Percentiles rank a stretch among this genome's conserved stretches.
Conservation (phyloP, 2,329 filamentous ascomycete genomes). For the Paraconiothyrium brasiliense region DNA sequence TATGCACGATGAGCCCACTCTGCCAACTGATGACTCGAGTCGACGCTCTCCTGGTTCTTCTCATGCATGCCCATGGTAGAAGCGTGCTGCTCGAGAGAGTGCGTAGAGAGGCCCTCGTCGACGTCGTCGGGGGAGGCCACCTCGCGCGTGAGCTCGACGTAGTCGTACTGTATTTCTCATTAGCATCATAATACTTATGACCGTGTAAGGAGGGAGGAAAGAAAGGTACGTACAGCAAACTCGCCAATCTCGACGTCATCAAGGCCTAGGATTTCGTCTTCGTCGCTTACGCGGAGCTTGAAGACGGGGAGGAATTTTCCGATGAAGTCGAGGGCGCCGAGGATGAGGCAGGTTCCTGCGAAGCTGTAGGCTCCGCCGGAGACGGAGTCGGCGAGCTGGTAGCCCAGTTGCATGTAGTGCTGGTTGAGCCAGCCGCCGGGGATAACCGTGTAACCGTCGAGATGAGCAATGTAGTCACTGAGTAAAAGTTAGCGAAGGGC, state of each 20-base stretch:
- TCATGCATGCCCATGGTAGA: slow-evolving; percentile 46
- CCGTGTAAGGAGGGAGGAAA: background rate
- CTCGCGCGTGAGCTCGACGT: slow-evolving; percentile 82
- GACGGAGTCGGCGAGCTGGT: slow-evolving; percentile 84
- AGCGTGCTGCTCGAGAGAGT: slow-evolving; percentile 40
- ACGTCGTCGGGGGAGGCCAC: slow-evolving; percentile 59
- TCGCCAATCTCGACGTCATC: slow-evolving; percentile 92
- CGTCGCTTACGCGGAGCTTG: slow-evolving; percentile 75
- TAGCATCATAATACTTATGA: background rate
- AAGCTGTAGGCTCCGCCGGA: slow-evolving; percentile 82
- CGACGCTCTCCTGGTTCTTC: slow-evolving; percentile 49
- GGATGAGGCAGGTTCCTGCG: slow-evolving; percentile 77
- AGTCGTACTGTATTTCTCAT: slow-evolving; percentile 72
- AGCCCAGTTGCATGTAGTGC: slow-evolving; percentile 83
- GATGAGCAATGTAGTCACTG: slow-evolving; percentile 81
- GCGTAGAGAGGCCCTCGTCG: slow-evolving; percentile 47
- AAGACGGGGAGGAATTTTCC: slow-evolving; percentile 82
- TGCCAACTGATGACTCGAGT: slow-evolving; percentile 46
- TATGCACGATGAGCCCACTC: slow-evolving; percentile 48
- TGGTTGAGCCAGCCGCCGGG: slow-evolving; percentile 83
- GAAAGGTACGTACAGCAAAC: slow-evolving; percentile 71
- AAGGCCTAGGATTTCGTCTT: slow-evolving; percentile 84
- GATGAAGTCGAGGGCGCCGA: slow-evolving; percentile 67
- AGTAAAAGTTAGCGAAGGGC: slow-evolving; percentile 8
- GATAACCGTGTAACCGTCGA: slow-evolving; percentile 76